Base-by-base conservation (phyloP, 2,329 filamentous ascomycete genomes). In the Colletotrichum scovillei region DNA sequence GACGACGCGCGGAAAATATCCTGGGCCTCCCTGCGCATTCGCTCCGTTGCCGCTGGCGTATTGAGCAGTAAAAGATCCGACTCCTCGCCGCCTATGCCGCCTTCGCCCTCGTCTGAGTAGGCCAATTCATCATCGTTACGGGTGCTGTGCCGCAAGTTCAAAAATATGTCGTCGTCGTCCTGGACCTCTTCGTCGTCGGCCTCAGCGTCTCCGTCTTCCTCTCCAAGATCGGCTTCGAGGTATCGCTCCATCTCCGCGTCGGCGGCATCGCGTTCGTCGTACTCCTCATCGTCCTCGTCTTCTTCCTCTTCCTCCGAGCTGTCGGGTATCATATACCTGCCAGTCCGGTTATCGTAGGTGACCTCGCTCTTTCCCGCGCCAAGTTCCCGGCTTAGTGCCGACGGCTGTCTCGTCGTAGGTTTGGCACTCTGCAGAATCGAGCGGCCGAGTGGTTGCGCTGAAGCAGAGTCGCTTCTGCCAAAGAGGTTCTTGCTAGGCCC, bases 1-100 rank as follows among this genome's bases (percentile, higher is more conserved):
- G 86, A 80, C 4, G 89, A 90, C 57, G 87, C 86, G 52, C 88
- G 87, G 77, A 87, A 88, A 68, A 90, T 86, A 67, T 86, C 85
- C 72, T 90, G 87, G 14, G 89, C 89, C 79, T 91, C 89, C 69
- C 82, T 85, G 64, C 84, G 84, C 72, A 90, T 84, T 62, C 87
- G 86, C 72, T 86, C 84, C 16, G 86, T 88, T 5, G 88, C 89
- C 3, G 88, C 87, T 0, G 89, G 88, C 9, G 88, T 90, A 56
- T 86, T 83, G 60, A 90, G 82, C 83, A 90, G 85, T 81, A 91
- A 84, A 55, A 90, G 77, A 73, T 91, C 88, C 24, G 86, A 84
- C 26, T 85, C 85, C 52, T 87, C 84, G 32, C 58, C 60, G 22
- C 63, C 69, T 12, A 72, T 35, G 32, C 49, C 56, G 35, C 62